These are phyloP conservation scores for Hypholoma sublateritium DNA, from an alignment of 768 basidiomycete species.

Conservation along the genomic window DNA sequence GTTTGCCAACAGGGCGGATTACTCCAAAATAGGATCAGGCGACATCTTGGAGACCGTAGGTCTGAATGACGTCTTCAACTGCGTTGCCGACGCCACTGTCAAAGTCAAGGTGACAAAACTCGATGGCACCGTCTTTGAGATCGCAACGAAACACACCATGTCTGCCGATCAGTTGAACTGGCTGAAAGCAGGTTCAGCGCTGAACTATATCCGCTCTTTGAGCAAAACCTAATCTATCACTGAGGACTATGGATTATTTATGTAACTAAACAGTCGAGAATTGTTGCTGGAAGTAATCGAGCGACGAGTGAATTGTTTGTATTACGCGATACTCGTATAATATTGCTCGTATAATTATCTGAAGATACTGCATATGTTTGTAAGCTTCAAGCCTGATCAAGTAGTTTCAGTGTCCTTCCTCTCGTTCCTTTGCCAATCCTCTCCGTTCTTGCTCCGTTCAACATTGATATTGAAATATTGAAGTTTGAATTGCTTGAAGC, in stretches of 20 bases:
- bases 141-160: slow-evolving; percentile 86
- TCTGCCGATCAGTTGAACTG: slow-evolving; percentile 88
- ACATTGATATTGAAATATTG: too few species aligned
- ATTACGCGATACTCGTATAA: too few species aligned
- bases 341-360: too few species aligned
- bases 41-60: slow-evolving; percentile 84
- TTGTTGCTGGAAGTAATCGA: neutral
- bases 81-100: slow-evolving; percentile 44
- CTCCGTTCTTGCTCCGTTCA: too few species aligned
- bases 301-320: too few species aligned
- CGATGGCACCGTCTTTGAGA: slow-evolving; percentile 60
- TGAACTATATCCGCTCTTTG: slow-evolving; percentile 82
- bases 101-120: slow-evolving; percentile 66
- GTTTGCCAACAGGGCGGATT: slow-evolving; percentile 86
- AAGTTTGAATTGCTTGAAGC: too few species aligned
- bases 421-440: too few species aligned
- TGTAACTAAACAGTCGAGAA: neutral
- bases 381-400: too few species aligned
- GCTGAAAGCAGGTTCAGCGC: slow-evolving; percentile 84
- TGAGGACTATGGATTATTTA: neutral
- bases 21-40: slow-evolving; percentile 77
- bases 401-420: too few species aligned
- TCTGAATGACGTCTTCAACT: slow-evolving; percentile 64
- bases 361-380: too few species aligned
- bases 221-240: slow-evolving; percentile 20